Percentiles rank a stretch among this genome's conserved stretches.
phyloP scores from a whole-genome alignment of 768 basidiomycete species.

The Russula ochroleuca region DNA sequence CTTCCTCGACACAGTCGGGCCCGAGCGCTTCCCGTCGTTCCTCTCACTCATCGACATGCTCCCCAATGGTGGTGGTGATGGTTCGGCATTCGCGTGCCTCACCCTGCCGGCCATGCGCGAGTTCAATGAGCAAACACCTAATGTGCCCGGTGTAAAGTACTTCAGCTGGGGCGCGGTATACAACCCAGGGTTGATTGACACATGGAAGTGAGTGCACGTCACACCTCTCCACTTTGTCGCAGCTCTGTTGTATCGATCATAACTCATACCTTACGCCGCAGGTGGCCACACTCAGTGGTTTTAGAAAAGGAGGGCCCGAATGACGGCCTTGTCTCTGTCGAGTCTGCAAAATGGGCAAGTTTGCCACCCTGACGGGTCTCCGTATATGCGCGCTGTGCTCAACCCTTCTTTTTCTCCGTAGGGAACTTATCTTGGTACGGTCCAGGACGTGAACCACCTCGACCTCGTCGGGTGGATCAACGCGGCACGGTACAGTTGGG shows the following conservation, averaged over 20 bases:
- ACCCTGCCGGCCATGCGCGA: slow-evolving; percentile 78
- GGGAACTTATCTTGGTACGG: slow-evolving; percentile 94
- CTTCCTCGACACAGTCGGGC: slow-evolving; percentile 72
- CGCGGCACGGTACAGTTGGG: slow-evolving; percentile 81
- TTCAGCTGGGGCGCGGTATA: slow-evolving; percentile 95
- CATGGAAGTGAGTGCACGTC: slow-evolving; percentile 56
- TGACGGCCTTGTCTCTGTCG: slow-evolving; percentile 90
- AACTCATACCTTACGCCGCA: neutral
- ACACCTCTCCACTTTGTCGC: neutral
- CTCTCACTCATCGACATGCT: slow-evolving; percentile 74
- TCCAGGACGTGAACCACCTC: slow-evolving; percentile 86
- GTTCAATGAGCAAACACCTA: slow-evolving; percentile 85
- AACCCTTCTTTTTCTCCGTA: slow-evolving; percentile 29
- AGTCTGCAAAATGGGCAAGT: slow-evolving; percentile 84
- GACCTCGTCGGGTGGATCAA: slow-evolving; percentile 95
- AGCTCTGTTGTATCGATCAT: slow-evolving; percentile 2
- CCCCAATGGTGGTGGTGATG: slow-evolving; percentile 92
- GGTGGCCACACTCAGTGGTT: slow-evolving; percentile 43
- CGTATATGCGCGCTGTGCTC: slow-evolving; percentile 8
- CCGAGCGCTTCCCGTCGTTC: slow-evolving; percentile 59
- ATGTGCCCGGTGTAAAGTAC: slow-evolving; percentile 75
- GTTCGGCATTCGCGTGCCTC: slow-evolving; percentile 86
- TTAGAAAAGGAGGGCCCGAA: slow-evolving; percentile 89
- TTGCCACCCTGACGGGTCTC: neutral
- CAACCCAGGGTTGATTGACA: slow-evolving; percentile 85